Evolutionary conservation across 2,329 filamentous ascomycete genomes (phyloP).

Genomic region (Fulvia fulva): DNA sequence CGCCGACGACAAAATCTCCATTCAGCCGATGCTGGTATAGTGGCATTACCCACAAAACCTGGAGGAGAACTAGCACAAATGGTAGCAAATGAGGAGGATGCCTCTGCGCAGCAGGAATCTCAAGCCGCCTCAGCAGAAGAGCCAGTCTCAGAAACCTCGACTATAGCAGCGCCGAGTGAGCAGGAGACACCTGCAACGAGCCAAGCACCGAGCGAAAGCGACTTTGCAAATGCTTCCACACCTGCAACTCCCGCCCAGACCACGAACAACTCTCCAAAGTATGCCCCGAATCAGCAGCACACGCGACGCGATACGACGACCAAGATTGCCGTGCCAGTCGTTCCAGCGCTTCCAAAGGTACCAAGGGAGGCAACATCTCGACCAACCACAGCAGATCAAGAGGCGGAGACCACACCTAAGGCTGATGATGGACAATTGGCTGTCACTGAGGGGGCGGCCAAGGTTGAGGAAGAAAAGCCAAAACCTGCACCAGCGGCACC

Average conservation of each 20-base stretch:
- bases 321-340: slow-evolving; percentile 50
- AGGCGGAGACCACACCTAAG: slow-evolving; percentile 12
- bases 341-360: slow-evolving; percentile 46
- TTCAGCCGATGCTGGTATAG: slow-evolving; percentile 34
- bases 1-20: slow-evolving; percentile 40
- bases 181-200: slow-evolving; percentile 56
- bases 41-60: slow-evolving; percentile 47
- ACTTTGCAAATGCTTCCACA: slow-evolving; percentile 42
- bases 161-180: slow-evolving; percentile 44
- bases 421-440: slow-evolving; percentile 6
- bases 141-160: slow-evolving; percentile 42
- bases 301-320: slow-evolving; percentile 42
- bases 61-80: slow-evolving; percentile 1
- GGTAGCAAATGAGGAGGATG: slow-evolving; percentile 36
- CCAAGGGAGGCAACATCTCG: slow-evolving; percentile 36
- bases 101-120: slow-evolving; percentile 14
- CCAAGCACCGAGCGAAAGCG: slow-evolving; percentile 54
- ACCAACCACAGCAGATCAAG: slow-evolving; percentile 33
- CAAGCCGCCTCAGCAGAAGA: slow-evolving; percentile 22
- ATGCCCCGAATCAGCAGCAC: slow-evolving; percentile 28
- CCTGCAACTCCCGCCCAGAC: slow-evolving; percentile 47
- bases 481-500: slow-evolving; percentile 35
- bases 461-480: slow-evolving; percentile 38
- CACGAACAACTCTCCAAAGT: slow-evolving; percentile 29
- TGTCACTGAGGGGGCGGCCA: slow-evolving; percentile 15